phyloP scores from a whole-genome alignment of 345 rosid species.

The Brassica rapa region DNA sequence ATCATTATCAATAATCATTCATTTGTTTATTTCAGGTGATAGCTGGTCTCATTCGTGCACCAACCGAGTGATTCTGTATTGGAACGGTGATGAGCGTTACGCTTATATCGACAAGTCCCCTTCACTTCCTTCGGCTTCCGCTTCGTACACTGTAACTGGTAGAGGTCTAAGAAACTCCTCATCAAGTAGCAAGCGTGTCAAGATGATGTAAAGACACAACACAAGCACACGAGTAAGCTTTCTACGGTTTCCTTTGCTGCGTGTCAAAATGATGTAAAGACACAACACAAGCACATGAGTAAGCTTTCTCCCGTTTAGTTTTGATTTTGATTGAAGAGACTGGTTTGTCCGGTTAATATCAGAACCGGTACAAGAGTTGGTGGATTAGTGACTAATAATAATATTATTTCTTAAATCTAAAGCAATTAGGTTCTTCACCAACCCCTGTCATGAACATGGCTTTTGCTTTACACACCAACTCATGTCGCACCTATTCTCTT shows the following conservation, averaged over 20 bases:
- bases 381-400: background rate
- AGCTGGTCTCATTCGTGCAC: constrained; percentile 34
- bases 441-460: background rate
- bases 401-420: background rate
- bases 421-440: constrained; percentile 1
- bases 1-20: background rate
- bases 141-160: constrained; percentile 62
- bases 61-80: constrained; percentile 45
- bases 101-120: constrained; percentile 57
- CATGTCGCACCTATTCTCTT: background rate
- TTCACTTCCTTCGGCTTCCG: constrained; percentile 55
- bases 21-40: constrained; percentile 57
- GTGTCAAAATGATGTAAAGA: constrained; percentile 58
- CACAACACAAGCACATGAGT: background rate
- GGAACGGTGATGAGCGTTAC: constrained; percentile 59
- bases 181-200: constrained; percentile 58
- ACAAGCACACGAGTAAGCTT: background rate
- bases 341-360: background rate
- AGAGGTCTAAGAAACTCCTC: constrained; percentile 48
- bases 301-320: constrained; percentile 23
- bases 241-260: background rate
- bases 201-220: constrained; percentile 48
- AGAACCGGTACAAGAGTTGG: background rate
- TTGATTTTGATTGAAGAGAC: background rate
- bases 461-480: constrained; percentile 4